A percentile compares a stretch with the other conserved stretches of the same genome.
phyloP scores from a whole-genome alignment of 805 yeast species.

The Myxozyma neotropica region DNA sequence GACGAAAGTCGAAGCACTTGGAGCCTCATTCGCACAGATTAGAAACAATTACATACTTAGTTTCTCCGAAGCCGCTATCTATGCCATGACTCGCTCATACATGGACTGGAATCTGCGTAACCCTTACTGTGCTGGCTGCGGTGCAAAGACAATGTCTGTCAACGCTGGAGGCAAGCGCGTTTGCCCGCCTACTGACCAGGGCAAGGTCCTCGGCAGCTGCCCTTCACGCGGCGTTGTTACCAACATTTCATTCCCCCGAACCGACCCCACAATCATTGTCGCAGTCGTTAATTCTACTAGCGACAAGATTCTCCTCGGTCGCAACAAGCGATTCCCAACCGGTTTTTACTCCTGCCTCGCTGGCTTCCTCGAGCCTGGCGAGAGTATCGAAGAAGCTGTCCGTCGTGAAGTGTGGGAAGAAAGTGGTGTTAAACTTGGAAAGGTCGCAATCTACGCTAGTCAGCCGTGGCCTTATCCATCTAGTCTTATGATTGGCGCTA shows the following conservation, averaged over 20 bases:
- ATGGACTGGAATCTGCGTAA: constrained; percentile 68
- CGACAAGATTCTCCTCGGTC: constrained; percentile 67
- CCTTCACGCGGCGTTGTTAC: constrained; percentile 54
- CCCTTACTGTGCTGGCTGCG: constrained; percentile 84
- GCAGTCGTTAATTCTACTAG: constrained; percentile 69
- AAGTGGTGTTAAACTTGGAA: constrained; percentile 70
- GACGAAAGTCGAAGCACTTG: constrained; percentile 23
- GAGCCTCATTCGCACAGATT: constrained; percentile 14
- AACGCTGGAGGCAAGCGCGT: constrained; percentile 48
- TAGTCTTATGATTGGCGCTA: constrained; percentile 89
- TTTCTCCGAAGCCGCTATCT: constrained; percentile 61
- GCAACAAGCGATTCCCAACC: constrained; percentile 62
- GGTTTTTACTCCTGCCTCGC: constrained; percentile 74
- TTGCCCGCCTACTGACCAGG: constrained; percentile 44
- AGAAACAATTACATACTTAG: constrained; percentile 20
- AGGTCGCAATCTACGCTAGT: constrained; percentile 64
- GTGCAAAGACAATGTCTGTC: constrained; percentile 48
- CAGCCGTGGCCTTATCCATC: constrained; percentile 99
- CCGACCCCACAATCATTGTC: constrained; percentile 85
- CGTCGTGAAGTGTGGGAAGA: constrained; percentile 94
- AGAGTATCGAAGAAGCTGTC: constrained; percentile 85
- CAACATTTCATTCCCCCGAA: constrained; percentile 86
- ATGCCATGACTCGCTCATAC: constrained; percentile 80
- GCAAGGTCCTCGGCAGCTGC: constrained; percentile 38
- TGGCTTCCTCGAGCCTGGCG: constrained; percentile 95